These are phyloP conservation scores for Schizochytrium sp. DNA, from an alignment of 108 stramenopile species.

Conservation along the genomic window DNA sequence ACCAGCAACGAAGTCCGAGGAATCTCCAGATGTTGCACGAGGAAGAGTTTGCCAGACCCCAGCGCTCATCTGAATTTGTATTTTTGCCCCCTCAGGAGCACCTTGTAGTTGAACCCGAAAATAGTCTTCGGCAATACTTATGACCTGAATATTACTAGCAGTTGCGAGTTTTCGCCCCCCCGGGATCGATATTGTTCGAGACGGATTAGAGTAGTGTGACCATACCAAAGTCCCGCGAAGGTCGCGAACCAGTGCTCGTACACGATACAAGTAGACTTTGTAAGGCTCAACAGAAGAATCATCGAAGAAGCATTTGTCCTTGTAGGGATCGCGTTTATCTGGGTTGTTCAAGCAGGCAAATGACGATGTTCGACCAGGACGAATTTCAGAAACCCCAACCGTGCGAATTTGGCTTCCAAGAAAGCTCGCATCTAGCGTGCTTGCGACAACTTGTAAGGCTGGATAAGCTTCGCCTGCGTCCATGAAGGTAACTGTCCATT, in stretches of 20 bases:
- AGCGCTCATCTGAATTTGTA: background rate
- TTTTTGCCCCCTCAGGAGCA: background rate
- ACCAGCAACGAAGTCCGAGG: background rate
- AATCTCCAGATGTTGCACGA: background rate
- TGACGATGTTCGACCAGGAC: background rate
- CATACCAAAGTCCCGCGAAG: background rate
- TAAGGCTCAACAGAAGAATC: background rate
- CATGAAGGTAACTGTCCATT: constrained; percentile 38
- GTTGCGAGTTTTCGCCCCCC: background rate
- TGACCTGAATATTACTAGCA: background rate
- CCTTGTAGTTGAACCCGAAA: background rate
- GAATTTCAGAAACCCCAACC: background rate
- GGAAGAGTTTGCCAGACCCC: background rate
- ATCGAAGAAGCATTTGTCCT: background rate
- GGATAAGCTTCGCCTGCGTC: background rate
- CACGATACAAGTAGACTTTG: background rate
- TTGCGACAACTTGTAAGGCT: background rate
- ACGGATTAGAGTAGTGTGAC: background rate
- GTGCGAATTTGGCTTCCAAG: background rate
- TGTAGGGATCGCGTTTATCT: background rate
- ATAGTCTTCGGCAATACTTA: background rate
- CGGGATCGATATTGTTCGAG: background rate
- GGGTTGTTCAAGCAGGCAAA: background rate
- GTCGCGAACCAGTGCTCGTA: background rate
- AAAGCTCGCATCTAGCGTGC: background rate